Evolutionary conservation across 306 rosid species (phyloP).

Genomic region (Ammopiptanthus mongolicus): DNA sequence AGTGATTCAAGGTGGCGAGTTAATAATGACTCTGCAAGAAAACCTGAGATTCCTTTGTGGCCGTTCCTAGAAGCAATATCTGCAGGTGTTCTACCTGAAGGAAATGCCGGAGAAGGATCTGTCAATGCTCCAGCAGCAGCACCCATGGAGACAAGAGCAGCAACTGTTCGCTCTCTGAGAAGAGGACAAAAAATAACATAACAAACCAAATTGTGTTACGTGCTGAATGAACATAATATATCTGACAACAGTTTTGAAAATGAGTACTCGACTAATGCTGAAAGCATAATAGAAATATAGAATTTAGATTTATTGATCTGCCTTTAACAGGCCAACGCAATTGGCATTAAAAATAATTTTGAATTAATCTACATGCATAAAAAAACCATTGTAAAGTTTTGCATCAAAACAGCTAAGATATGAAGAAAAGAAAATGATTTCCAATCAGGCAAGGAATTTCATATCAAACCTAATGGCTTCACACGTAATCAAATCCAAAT

Average conservation of each 20-base stretch:
- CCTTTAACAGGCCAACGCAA: slow-evolving; percentile 13
- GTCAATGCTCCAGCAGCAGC: slow-evolving; percentile 66
- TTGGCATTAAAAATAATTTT: background rate
- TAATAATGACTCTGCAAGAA: slow-evolving; percentile 72
- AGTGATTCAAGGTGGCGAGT: slow-evolving; percentile 56
- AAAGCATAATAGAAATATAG: background rate
- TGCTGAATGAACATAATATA: slow-evolving; percentile 6
- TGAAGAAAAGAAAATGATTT: background rate
- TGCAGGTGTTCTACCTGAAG: slow-evolving; percentile 59
- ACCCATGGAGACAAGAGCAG: slow-evolving; percentile 58
- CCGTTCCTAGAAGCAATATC: slow-evolving; percentile 69
- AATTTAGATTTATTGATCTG: background rate
- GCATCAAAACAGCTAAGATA: slow-evolving; percentile 9
- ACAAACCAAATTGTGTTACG: slow-evolving; percentile 12
- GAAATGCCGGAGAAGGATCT: slow-evolving; percentile 71
- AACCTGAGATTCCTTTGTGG: slow-evolving; percentile 89
- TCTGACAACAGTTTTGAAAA: background rate
- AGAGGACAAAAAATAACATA: slow-evolving; percentile 10
- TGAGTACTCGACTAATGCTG: slow-evolving; percentile 12
- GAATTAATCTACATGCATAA: background rate
- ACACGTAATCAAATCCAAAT: slow-evolving; percentile 6
- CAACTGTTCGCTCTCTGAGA: slow-evolving; percentile 77
- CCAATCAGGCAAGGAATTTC: background rate
- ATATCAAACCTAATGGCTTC: slow-evolving; percentile 5
- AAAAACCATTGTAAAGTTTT: background rate